Conservation (phyloP, 192 early-diverging fungal species). For the Umbelopsis ramanniana region DNA sequence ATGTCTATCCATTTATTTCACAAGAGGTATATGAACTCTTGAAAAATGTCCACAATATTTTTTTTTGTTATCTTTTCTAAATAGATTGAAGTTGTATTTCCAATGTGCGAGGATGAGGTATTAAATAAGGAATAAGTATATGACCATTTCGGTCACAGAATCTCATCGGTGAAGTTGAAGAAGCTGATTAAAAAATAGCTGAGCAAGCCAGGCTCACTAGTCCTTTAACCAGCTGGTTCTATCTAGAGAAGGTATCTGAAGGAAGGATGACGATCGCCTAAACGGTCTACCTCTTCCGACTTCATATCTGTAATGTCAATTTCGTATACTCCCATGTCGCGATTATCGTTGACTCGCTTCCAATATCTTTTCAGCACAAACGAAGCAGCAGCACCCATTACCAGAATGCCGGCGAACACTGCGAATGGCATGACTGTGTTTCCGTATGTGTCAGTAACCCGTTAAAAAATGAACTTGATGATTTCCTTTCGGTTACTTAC, state of each 20-base stretch:
- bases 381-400: neutral
- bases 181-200: too few relatives aligned
- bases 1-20: too few relatives aligned
- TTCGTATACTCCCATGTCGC: slow-evolving; percentile 4
- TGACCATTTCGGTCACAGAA: too few relatives aligned
- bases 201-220: neutral
- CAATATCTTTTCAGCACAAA: neutral
- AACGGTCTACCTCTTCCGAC: neutral
- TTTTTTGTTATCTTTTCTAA: too few relatives aligned
- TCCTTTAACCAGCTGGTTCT: neutral
- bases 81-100: too few relatives aligned
- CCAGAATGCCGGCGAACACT: neutral
- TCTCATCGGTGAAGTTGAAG: too few relatives aligned
- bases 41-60: too few relatives aligned
- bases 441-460: neutral
- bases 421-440: neutral
- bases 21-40: too few relatives aligned
- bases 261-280: slow-evolving; percentile 7
- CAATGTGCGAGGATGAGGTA: neutral
- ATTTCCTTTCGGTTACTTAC: slow-evolving; percentile 7
- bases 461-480: too few relatives aligned
- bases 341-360: neutral
- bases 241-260: slow-evolving; percentile 12
- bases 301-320: neutral
- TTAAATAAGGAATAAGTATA: too few relatives aligned